A percentile compares a stretch with the other conserved stretches of the same genome.
phyloP scores from a whole-genome alignment of 805 yeast species.

The Pichia nanzhaoensis region DNA sequence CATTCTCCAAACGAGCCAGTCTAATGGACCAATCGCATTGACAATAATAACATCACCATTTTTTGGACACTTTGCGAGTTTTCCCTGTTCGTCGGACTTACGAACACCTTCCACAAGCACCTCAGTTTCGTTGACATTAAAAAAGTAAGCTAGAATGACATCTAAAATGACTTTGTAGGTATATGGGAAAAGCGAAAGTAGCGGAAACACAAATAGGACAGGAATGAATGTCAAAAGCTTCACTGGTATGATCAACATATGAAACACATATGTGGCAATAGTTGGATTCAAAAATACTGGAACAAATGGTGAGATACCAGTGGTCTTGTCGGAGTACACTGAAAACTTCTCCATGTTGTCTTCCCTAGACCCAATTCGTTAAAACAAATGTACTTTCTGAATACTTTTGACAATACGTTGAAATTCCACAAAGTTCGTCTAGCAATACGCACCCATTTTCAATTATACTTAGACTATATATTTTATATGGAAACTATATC shows the following conservation, averaged over 20 bases:
- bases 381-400: no score
- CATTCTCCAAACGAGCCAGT: constrained; percentile 34
- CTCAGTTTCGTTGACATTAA: constrained; percentile 26
- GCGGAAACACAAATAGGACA: constrained; percentile 20
- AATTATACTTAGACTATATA: not conserved
- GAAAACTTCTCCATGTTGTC: constrained; percentile 80
- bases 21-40: constrained; percentile 56
- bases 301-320: constrained; percentile 88
- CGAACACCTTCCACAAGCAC: constrained; percentile 44
- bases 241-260: constrained; percentile 8
- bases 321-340: constrained; percentile 80
- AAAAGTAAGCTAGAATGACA: constrained; percentile 29
- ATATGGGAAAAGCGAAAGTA: constrained; percentile 14
- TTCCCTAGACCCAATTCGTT: no score
- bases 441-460: no score
- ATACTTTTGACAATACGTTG: no score
- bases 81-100: constrained; percentile 32
- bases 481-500: no score
- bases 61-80: constrained; percentile 30
- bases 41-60: constrained; percentile 45
- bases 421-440: no score
- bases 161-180: constrained; percentile 14
- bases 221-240: constrained; percentile 17
- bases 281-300: constrained; percentile 38
- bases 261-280: constrained; percentile 5